A percentile compares a stretch with the other conserved stretches of the same genome.
Evolutionary conservation across 2,329 filamentous ascomycete species (phyloP).

Genomic region (Penicillium sp.): DNA sequence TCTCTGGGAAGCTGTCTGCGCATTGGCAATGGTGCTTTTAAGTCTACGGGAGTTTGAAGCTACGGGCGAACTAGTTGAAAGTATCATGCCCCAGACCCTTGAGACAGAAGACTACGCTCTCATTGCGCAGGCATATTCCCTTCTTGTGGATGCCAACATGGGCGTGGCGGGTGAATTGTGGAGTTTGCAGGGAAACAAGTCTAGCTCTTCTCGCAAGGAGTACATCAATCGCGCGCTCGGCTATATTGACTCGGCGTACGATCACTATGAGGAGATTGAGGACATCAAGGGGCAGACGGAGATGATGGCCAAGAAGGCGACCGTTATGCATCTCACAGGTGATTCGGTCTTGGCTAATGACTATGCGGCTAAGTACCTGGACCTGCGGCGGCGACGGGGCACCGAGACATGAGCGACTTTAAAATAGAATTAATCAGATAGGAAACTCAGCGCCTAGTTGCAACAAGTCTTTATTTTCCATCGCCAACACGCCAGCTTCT

Average conservation of each 20-base stretch:
- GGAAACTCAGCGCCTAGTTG: too few species aligned
- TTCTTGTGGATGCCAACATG: conserved; percentile 76
- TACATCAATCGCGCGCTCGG: conserved; percentile 61
- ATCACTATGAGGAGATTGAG: conserved; percentile 66
- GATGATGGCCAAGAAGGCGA: conserved; percentile 79
- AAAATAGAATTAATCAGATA: too few species aligned
- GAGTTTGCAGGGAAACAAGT: conserved; percentile 21
- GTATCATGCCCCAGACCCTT: conserved; percentile 73
- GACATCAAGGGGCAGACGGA: conserved; percentile 73
- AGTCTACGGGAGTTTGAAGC: conserved; percentile 71
- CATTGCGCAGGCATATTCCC: conserved; percentile 66
- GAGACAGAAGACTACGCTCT: conserved; percentile 68
- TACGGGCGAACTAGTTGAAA: conserved; percentile 64
- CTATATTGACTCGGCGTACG: conserved; percentile 64
- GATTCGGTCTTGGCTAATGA: conserved; percentile 66
- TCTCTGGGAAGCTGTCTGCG: conserved; percentile 72
- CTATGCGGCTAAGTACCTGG: conserved; percentile 66
- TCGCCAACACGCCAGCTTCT: too few species aligned
- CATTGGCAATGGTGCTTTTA: conserved; percentile 68
- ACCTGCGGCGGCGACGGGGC: conserved; percentile 51
- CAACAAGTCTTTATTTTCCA: too few species aligned
- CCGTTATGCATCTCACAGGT: conserved; percentile 70
- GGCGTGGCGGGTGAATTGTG: conserved; percentile 64
- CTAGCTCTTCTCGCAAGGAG: conserved; percentile 50
- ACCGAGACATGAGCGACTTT: too few species aligned